Base-by-base conservation (phyloP, 306 rosid genomes). In the Ormosia semicastrata region DNA sequence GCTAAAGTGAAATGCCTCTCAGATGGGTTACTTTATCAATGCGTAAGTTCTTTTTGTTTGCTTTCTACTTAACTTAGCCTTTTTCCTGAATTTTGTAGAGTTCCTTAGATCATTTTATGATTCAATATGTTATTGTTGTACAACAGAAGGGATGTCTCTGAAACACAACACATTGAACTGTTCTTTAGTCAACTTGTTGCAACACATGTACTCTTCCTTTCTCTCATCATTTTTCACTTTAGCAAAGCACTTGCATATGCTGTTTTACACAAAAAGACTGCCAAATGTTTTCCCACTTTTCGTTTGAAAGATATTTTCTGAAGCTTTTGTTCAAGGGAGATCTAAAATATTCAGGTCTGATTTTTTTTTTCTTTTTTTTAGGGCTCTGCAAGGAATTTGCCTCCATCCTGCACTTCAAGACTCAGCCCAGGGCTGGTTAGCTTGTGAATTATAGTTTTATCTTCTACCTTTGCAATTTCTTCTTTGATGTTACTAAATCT, bases 11-110 rank as follows among this genome's bases (percentile, higher is more conserved):
- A 93, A 85, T 95, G 99, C 78, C 73, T 95, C 78, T 81, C 99
- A 79, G 99, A 95, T 81, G 99, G 99, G 99, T 77, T 95, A 90
- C 80, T 93, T 95, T 49, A 91, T 93, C 77, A 93, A 95, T 7
- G 57, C 83, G 99, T 95, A 89, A 80, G 96, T 71, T 39, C 36
- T 44, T 46, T 44, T 12, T 29, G 1, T 13, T 65, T 78, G 57
- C 70, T 32, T 41, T 62, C 56, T 56, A 2, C 49, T 66, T n/a
- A n/a, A n/a, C n/a, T n/a, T 70, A 0, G 68, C 72, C 71, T 79
- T 68, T n/a, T 66, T 57, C 75, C 10, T 46, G 36, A 39, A 32
- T 4, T 39, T 57, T 17, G 47, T 18, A 0, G 65, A 57, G 74
- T 86, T 12, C 24, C 49, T 41, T 47, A 52, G 11, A 52, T 76